phyloP scores from a whole-genome alignment of 2,329 filamentous ascomycete genomes.

The Colletotrichum phormii region DNA sequence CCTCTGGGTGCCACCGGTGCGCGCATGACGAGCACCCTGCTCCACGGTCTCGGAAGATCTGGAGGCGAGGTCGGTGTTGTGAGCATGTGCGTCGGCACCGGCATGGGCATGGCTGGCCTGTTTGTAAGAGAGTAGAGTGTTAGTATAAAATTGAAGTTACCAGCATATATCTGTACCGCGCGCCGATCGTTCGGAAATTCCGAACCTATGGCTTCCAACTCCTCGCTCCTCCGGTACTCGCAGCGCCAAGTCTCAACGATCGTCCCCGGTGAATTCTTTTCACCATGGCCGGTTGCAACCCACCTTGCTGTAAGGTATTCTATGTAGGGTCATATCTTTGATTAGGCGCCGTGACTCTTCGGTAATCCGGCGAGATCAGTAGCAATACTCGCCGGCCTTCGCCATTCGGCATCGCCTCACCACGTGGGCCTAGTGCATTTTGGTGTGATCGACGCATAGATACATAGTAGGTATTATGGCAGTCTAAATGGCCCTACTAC shows the following conservation, averaged over 20 bases:
- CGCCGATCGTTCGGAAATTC: not conserved
- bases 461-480: too few species aligned
- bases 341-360: too few species aligned
- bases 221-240: not conserved
- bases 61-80: slow-evolving; percentile 82
- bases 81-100: slow-evolving; percentile 89
- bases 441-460: too few species aligned
- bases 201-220: too few species aligned
- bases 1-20: slow-evolving; percentile 90
- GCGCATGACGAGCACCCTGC: slow-evolving; percentile 79
- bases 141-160: not conserved
- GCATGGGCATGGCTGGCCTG: slow-evolving; percentile 80
- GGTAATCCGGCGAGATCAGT: not conserved
- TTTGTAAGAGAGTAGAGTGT: slow-evolving; percentile 70
- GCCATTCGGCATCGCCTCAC: not conserved
- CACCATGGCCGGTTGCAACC: too few species aligned
- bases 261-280: not conserved
- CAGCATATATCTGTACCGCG: not conserved
- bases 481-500: too few species aligned
- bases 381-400: not conserved
- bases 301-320: too few species aligned
- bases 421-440: too few species aligned
- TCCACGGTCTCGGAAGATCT: slow-evolving; percentile 74
- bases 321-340: too few species aligned
- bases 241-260: not conserved